Evolutionary conservation across 163 green algal species (phyloP).

Genomic region (Scenedesmus sp.): DNA sequence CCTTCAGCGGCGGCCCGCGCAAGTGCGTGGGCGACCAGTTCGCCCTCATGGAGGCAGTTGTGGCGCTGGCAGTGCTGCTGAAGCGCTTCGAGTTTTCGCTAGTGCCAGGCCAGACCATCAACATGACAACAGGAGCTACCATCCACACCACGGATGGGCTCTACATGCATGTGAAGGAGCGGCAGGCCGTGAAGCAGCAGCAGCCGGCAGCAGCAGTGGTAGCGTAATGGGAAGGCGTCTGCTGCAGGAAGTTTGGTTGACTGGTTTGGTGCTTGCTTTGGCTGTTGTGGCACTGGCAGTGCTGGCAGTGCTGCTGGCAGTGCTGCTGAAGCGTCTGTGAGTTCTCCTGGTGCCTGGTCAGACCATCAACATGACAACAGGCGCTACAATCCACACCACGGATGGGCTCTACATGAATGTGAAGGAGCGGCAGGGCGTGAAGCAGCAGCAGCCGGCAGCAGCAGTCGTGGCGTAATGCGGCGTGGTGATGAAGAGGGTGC

Average conservation of each 20-base stretch:
- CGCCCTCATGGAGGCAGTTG: slow-evolving; percentile 95
- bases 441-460: not conserved
- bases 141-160: slow-evolving; percentile 98
- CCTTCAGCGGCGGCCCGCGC: slow-evolving; percentile 94
- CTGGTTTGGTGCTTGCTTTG: not conserved
- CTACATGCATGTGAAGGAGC: slow-evolving; percentile 84
- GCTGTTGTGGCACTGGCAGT: slow-evolving; percentile 71
- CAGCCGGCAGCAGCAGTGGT: slow-evolving; percentile 19
- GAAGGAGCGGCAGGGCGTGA: slow-evolving; percentile 39
- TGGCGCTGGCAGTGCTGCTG: slow-evolving; percentile 91
- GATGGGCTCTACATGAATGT: slow-evolving; percentile 93
- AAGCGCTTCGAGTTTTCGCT: slow-evolving; percentile 87
- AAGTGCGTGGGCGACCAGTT: slow-evolving; percentile 99
- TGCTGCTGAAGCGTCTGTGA: slow-evolving; percentile 89
- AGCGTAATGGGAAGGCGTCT: not conserved
- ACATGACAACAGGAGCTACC: slow-evolving; percentile 95
- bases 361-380: slow-evolving; percentile 90
- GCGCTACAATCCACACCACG: slow-evolving; percentile 98
- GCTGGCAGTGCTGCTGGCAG: slow-evolving; percentile 65
- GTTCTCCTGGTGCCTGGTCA: slow-evolving; percentile 87
- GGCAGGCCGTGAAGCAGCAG: not conserved
- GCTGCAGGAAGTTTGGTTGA: too few species aligned
- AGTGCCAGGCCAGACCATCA: slow-evolving; percentile 84
- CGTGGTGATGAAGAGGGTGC: too few species aligned
- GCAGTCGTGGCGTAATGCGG: not conserved